Evolutionary conservation across 75 land plant genomes (phyloP).

Genomic region (Larix kaempferi): DNA sequence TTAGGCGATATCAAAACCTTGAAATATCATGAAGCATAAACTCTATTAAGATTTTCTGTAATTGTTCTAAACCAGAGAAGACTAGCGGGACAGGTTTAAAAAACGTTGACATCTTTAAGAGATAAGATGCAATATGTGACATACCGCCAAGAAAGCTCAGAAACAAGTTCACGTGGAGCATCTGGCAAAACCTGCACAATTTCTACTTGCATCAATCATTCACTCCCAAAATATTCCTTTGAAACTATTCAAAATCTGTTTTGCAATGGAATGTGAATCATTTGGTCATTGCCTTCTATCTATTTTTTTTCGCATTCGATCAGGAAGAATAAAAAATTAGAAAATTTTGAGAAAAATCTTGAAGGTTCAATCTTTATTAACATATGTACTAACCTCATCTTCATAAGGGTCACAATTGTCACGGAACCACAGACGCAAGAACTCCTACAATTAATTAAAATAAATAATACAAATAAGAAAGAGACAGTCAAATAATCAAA

Average conservation of each 20-base stretch:
- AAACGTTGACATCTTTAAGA: neutral
- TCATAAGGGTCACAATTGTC: slow-evolving; percentile 90
- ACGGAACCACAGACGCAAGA: slow-evolving; percentile 95
- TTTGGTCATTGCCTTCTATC: neutral
- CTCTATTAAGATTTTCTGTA: neutral
- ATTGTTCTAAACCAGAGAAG: neutral
- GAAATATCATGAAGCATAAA: neutral
- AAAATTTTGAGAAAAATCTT: neutral
- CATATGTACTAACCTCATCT: slow-evolving; percentile 58
- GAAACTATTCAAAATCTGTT: neutral
- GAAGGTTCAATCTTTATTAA: neutral
- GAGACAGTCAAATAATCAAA: too few relatives aligned
- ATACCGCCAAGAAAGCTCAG: slow-evolving; percentile 94
- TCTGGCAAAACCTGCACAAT: slow-evolving; percentile 69
- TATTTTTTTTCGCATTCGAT: neutral
- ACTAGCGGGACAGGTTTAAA: neutral
- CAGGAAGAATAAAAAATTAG: neutral
- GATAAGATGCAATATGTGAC: slow-evolving; percentile 12
- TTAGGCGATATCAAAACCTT: neutral
- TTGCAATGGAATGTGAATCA: neutral
- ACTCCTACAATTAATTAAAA: slow-evolving; percentile 53
- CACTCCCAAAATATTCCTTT: neutral
- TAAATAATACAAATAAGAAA: too few relatives aligned
- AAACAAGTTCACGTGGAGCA: slow-evolving; percentile 89
- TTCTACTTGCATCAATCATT: neutral